These are phyloP conservation scores for Apostasia shenzhenica DNA, from an alignment of 106 monocot genomes.

Conservation along the genomic window DNA sequence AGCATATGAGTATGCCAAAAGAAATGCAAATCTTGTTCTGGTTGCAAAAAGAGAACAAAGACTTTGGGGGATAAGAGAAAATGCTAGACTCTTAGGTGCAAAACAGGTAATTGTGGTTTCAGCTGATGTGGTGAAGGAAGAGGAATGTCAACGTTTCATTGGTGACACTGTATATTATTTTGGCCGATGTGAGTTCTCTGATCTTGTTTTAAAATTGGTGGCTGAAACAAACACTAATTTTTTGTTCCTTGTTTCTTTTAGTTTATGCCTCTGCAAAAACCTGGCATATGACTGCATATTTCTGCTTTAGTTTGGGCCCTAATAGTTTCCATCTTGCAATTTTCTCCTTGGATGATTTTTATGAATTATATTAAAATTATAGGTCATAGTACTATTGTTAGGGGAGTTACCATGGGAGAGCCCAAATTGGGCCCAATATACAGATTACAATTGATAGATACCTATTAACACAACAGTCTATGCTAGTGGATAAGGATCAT, in stretches of 20 bases:
- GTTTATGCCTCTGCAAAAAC: background rate
- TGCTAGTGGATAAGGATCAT: no score
- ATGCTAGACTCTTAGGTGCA: constrained; percentile 50
- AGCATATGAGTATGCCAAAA: constrained; percentile 77
- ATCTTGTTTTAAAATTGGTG: background rate
- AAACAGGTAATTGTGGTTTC: constrained; percentile 60
- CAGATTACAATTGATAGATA: no score
- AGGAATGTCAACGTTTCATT: constrained; percentile 70
- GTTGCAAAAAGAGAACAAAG: constrained; percentile 67
- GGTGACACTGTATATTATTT: constrained; percentile 58
- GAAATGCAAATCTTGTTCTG: constrained; percentile 61
- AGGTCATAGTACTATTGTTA: no score
- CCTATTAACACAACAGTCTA: no score
- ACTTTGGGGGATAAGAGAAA: constrained; percentile 68
- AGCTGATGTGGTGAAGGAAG: constrained; percentile 84
- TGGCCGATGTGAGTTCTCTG: constrained; percentile 44
- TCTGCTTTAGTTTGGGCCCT: no score
- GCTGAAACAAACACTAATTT: background rate
- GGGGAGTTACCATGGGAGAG: no score
- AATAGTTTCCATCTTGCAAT: no score
- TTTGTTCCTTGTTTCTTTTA: background rate
- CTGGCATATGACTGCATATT: background rate
- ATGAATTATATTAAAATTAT: no score
- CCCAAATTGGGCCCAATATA: no score
- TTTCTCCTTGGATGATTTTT: no score